Conservation (phyloP, 306 rosid genomes). For the Cucumis hystrix region DNA sequence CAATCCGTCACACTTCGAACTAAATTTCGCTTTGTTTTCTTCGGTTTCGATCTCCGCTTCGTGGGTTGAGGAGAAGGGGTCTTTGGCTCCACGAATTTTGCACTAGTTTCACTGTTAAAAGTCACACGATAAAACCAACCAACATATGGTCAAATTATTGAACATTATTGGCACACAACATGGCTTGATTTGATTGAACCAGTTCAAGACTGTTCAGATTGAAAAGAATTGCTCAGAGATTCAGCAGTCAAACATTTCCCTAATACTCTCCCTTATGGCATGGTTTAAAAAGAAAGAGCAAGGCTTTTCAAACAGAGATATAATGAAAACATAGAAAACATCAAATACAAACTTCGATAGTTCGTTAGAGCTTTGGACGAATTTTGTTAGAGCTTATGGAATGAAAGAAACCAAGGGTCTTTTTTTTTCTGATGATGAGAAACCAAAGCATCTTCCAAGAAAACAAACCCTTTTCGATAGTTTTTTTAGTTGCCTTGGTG, state of each 20-base stretch:
- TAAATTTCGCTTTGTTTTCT: constrained; percentile 17
- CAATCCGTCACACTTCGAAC: constrained; percentile 18
- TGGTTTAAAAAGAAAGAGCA: background rate
- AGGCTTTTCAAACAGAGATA: background rate
- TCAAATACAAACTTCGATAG: background rate
- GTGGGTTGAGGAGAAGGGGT: constrained; percentile 69
- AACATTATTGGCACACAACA: background rate
- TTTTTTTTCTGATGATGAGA: no score
- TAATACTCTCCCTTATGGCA: background rate
- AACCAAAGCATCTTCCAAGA: no score
- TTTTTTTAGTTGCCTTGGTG: no score
- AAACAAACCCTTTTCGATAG: no score
- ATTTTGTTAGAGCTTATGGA: no score
- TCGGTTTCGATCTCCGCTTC: constrained; percentile 45
- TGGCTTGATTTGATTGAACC: background rate
- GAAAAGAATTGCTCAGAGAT: background rate
- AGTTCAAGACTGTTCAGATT: background rate
- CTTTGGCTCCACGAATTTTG: constrained; percentile 60
- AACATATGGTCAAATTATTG: background rate
- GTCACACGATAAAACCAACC: background rate
- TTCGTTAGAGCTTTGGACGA: no score
- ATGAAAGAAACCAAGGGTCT: no score
- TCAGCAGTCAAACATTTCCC: background rate
- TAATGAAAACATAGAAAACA: background rate
- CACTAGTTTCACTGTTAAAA: constrained; percentile 32